Evolutionary conservation across 306 rosid species (phyloP), one percentile per base, ranked within the genome.

Genomic region (Dryas drummondii): DNA sequence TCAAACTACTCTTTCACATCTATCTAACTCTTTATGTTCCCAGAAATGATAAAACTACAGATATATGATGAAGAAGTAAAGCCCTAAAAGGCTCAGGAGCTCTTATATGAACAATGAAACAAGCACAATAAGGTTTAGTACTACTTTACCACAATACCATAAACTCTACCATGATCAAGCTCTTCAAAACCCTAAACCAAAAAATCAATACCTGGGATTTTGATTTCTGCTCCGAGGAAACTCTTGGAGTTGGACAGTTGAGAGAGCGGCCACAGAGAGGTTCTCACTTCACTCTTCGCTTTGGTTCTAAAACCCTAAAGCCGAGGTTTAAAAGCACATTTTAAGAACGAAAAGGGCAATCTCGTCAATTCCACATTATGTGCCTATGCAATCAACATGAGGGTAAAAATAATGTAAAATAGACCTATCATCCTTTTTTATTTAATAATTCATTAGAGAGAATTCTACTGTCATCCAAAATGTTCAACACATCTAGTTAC

Each of bases 231-330:
- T 32, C 26, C 7, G 48, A 15, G 27, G 59, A 53, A 69, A 67
- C 62, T 62, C 44, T 52, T 50, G 16, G 62, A 41, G 40, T 16
- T 55, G 27, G 74, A 70, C 37, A 6, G 62, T 70, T 16, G 37
- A 4, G 74, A 70, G 60, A 13, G 49, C 50, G 62, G 74, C 74
- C 74, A 70, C 62, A 32, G 6, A 4, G 37, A 15, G 49, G n/a
- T 52, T 70, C 74, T 37, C 48, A 70, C 74, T 53, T 45, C 62
- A 51, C 74, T 32, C 60, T 26, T 70, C 50, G 22, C 40, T 52
- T 53, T 0, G 49, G 16, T 10, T 69, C 74, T 52, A 70, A 70
- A 70, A 70, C 74, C 74, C 74, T 70, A 53, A 41, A 32, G 9
- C 16, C 1, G 44, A 61, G 66, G 61, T 68, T 68, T 68, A 68